Percentiles rank a stretch among this genome's conserved stretches.
Conservation (phyloP, 441 rosid species). For the Pelargonium australe region DNA sequence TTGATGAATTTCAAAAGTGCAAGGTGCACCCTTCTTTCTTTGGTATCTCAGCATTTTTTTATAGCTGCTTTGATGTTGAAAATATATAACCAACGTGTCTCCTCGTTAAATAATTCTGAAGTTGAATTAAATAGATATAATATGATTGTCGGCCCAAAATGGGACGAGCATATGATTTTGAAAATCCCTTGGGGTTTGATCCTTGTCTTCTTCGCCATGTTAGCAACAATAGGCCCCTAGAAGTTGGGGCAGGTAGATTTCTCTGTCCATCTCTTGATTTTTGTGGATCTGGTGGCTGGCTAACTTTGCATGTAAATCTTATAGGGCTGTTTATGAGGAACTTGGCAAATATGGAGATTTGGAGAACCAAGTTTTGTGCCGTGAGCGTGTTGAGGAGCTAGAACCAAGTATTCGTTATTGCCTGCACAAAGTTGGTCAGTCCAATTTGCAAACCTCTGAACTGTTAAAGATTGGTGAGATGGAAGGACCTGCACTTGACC, state of each 20-base stretch:
- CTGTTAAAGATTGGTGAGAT: conserved; percentile 88
- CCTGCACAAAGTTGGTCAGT: conserved; percentile 84
- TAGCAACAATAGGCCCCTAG: not conserved
- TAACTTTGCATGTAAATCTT: conserved; percentile 16
- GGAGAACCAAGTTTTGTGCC: conserved; percentile 94
- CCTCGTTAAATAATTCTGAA: conserved; percentile 10
- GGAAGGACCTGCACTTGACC: conserved; percentile 89
- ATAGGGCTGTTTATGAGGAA: conserved; percentile 95
- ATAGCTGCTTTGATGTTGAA: conserved; percentile 9
- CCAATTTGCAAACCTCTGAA: conserved; percentile 81
- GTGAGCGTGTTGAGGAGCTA: conserved; percentile 94
- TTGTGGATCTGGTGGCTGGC: conserved; percentile 7
- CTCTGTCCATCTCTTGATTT: not conserved
- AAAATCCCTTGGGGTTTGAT: not conserved
- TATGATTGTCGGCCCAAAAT: not conserved
- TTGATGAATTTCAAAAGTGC: conserved; percentile 80
- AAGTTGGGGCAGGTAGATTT: not conserved
- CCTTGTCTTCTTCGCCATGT: not conserved
- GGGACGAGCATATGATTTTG: not conserved
- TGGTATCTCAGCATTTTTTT: conserved; percentile 7
- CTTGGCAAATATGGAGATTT: conserved; percentile 95
- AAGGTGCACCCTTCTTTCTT: conserved; percentile 53
- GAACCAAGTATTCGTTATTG: conserved; percentile 93
- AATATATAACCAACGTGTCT: conserved; percentile 3
- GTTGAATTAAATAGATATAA: conserved; percentile 1